Base-by-base conservation (phyloP, 768 basidiomycete species). In the Collybia mongolica region DNA sequence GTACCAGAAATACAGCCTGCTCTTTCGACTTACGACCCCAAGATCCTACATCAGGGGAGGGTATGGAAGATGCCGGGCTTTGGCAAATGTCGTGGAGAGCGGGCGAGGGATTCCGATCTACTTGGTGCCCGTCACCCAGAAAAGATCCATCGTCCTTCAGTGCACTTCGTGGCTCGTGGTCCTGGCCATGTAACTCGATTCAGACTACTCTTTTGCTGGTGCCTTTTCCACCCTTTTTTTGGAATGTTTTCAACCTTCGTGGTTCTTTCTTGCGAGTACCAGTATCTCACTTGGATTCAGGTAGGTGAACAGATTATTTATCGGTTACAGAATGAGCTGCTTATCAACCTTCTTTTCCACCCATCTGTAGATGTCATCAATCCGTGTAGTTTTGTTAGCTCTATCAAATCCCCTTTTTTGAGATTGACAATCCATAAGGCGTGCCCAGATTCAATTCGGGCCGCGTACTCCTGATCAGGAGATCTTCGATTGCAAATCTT, bases 191-290 rank as follows among this genome's bases (percentile, higher is more conserved):
- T 63, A 78, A 80, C 77, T 80, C 74, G 75, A 80, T 78, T 80
- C 77, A 78, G 78, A 80, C 77, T 81, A 77, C 72, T 80, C 78
- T 80, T 65, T 66, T 70, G 66, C 77, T 78, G 76, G 69, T 65
- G 66, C 24, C 54, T 2, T 32, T n/a, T 32, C 14, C 9, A 32
- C 11, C 44, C 60, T 65, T 62, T 65, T 60, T 63, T 58, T 58
- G 54, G 54, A 40, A 22, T 19, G n/a, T 18, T 44, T 41, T 18
- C 20, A 53, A 44, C 52, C 46, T 52, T 58, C 39, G 57, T 35
- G 28, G 48, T 46, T 40, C 32, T 20, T 36, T 38, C 1, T 18
- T 3, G 20, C 35, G 17, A 17, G 11, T 11, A 28, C 36, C 49
- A 9, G 17, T 17, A 9, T 11, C 2, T 29, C 4, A 26, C 24